Evolutionary conservation across 345 rosid species (phyloP), one percentile per base, ranked within the genome.

Genomic region (Toxicodendron radicans): DNA sequence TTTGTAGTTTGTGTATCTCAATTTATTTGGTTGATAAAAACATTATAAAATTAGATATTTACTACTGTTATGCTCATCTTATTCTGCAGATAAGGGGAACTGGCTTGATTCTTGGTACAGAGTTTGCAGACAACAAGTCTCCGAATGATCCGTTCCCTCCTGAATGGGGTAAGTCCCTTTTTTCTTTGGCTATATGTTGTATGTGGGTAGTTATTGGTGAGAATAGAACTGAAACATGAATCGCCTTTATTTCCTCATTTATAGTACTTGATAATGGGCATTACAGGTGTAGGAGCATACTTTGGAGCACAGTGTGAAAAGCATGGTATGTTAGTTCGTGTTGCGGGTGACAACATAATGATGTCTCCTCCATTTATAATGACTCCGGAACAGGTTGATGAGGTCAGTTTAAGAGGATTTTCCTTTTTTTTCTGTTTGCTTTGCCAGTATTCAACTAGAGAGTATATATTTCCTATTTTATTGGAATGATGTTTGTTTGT

Each of bases 41-140:
- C 7, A 1, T 32, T 51, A n/a, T 35, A 58, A 32, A 53, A 24
- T 33, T 30, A 56, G 51, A 73, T 10, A 20, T 59, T 59, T 68
- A 58, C 46, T 30, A 64, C 43, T 61, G 38, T 59, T 51, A 67
- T 46, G 33, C 75, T 24, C 56, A 8, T 53, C 54, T 78, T 64
- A 45, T 75, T 82, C 60, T 73, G 75, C 90, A 91, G 99, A 91
- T 93, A 54, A 83, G 98, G 49, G 99, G 98, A 73, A 89, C 92
- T 2, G 98, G 98, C 72, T 86, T 95, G 86, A 88, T 95, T 79
- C 95, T 88, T 23, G 97, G 89, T 23, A 95, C 97, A n/a, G 98
- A 93, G 83, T 95, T 93, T 76, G 10, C 77, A 0, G 90, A 90
- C 89, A 91, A 91, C 33, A 95, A 95, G 82, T 95, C 99, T 0